A percentile compares a stretch with the other conserved stretches of the same genome.
Evolutionary conservation across 2,329 filamentous ascomycete species (phyloP).

Genomic region (Pseudogymnoascus destructans): DNA sequence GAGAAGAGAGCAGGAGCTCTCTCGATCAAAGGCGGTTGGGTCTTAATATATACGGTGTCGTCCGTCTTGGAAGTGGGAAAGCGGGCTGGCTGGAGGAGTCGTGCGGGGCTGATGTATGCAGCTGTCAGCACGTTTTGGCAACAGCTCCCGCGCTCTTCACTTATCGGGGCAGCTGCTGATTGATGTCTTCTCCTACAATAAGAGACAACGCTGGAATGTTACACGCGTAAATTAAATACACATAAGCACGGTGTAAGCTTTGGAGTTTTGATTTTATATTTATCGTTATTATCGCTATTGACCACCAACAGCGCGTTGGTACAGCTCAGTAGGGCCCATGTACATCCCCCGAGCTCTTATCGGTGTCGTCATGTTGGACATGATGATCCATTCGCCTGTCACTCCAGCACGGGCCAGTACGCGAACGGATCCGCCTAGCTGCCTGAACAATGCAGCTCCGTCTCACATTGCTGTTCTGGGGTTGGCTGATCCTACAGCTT

Average conservation of each 20-base stretch:
- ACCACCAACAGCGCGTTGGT: background rate
- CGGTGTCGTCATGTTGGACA: background rate
- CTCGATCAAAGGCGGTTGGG: background rate
- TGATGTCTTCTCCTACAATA: background rate
- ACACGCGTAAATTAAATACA: background rate
- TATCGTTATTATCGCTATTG: background rate
- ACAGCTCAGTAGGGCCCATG: background rate
- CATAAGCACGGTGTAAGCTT: background rate
- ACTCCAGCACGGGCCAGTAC: conserved; percentile 1
- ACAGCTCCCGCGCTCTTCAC: background rate
- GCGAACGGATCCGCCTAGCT: background rate
- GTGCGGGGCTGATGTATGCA: background rate
- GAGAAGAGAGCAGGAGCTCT: background rate
- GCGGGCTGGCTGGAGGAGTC: background rate
- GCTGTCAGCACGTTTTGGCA: conserved; percentile 6
- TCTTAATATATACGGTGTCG: background rate
- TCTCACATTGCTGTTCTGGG: conserved; percentile 5
- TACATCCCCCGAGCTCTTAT: conserved; percentile 4
- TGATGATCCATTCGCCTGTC: background rate
- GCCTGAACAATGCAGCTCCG: background rate
- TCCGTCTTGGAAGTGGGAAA: background rate
- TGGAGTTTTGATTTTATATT: background rate
- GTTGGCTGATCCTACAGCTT: background rate
- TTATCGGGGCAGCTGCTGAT: background rate
- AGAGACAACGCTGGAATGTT: background rate